Evolutionary conservation across 345 rosid genomes (phyloP).

Genomic region (Dipteronia dyeriana): DNA sequence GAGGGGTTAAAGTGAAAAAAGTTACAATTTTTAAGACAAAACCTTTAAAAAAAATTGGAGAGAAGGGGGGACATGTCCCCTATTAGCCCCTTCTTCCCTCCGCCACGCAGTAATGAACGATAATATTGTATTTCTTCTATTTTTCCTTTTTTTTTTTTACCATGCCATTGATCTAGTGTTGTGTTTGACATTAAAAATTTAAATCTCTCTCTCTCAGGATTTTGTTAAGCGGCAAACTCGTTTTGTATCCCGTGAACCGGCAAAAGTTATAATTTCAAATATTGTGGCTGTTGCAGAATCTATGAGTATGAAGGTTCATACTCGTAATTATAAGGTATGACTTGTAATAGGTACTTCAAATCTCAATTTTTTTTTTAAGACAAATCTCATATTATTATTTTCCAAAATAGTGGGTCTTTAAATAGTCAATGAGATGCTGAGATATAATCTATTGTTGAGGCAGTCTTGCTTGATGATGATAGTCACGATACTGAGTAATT

Average conservation of each 20-base stretch:
- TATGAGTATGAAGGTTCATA: slow-evolving; percentile 63
- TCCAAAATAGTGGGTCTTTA: not conserved
- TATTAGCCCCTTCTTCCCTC: too few relatives aligned
- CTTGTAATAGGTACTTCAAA: slow-evolving; percentile 7
- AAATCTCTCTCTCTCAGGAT: slow-evolving; percentile 47
- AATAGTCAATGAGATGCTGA: not conserved
- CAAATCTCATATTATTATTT: not conserved
- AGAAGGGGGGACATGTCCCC: too few relatives aligned
- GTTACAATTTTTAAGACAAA: too few relatives aligned
- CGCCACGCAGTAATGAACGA: not conserved
- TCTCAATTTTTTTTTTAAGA: not conserved
- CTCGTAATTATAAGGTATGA: slow-evolving; percentile 74
- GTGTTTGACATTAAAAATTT: slow-evolving; percentile 7
- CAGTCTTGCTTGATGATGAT: not conserved
- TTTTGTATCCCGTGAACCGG: slow-evolving; percentile 72
- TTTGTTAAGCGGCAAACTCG: slow-evolving; percentile 80
- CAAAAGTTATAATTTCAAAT: slow-evolving; percentile 62
- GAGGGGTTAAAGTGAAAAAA: too few relatives aligned
- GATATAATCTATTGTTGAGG: not conserved
- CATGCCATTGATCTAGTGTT: slow-evolving; percentile 12
- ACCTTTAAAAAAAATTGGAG: too few relatives aligned
- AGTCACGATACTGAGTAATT: too few relatives aligned
- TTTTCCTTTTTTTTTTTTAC: not conserved
- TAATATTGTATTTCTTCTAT: not conserved
- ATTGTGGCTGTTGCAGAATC: slow-evolving; percentile 73